phyloP scores from a whole-genome alignment of 1,284 basidiomycete species.

The Ustilago sp. region DNA sequence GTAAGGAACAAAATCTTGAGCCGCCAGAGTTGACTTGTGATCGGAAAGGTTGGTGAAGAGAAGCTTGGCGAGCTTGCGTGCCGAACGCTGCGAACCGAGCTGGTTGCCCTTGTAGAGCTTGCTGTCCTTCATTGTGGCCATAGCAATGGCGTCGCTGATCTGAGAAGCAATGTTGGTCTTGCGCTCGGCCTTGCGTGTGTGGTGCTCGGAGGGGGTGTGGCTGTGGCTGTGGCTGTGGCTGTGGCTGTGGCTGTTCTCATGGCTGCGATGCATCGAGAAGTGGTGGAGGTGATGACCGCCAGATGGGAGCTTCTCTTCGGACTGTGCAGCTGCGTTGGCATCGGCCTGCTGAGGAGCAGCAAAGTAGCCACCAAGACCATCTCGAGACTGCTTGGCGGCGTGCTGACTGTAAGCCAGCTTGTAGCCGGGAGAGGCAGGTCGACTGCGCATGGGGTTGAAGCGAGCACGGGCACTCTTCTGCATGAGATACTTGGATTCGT shows the following conservation, averaged over 20 bases:
- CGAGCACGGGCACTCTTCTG: constrained; percentile 33
- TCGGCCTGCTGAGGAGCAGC: constrained; percentile 31
- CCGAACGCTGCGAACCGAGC: constrained; percentile 75
- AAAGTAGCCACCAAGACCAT: constrained; percentile 59
- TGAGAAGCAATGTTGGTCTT: constrained; percentile 57
- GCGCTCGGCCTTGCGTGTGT: constrained; percentile 32
- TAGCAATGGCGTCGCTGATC: constrained; percentile 61
- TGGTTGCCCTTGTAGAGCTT: constrained; percentile 59
- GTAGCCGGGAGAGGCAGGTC: constrained; percentile 55
- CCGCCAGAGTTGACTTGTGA: constrained; percentile 71
- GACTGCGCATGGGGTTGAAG: constrained; percentile 49
- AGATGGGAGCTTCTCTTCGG: constrained; percentile 15
- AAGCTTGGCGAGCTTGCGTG: constrained; percentile 79
- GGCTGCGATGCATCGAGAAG: constrained; percentile 30
- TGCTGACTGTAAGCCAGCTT: constrained; percentile 42
- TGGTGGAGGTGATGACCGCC: constrained; percentile 12
- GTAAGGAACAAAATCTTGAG: constrained; percentile 76
- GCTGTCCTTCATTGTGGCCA: constrained; percentile 67
- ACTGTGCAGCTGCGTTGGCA: constrained; percentile 1
- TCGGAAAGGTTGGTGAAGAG: constrained; percentile 75
- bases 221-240: constrained; percentile 4
- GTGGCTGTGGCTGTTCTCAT: constrained; percentile 14
- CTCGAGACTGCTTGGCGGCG: constrained; percentile 48
- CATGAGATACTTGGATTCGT: constrained; percentile 62
- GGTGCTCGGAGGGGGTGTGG: constrained; percentile 29